These are phyloP conservation scores for Picocystis sp. DNA, from an alignment of 163 green algal genomes.

Conservation along the genomic window DNA sequence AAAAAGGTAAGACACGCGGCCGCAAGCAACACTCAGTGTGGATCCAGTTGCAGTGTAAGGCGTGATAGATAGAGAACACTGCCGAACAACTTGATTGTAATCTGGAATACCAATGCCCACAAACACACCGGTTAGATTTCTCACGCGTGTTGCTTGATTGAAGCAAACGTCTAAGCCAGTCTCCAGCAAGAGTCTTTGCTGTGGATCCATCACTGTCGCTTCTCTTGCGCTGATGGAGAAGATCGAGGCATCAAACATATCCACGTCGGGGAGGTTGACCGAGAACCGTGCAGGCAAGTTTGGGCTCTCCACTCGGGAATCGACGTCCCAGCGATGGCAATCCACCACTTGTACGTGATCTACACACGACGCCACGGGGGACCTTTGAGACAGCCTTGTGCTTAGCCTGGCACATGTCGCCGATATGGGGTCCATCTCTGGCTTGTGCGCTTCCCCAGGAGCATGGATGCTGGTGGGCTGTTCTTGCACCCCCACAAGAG, in stretches of 20 bases:
- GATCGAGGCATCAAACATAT: slow-evolving; percentile 2
- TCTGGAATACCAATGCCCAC: not conserved
- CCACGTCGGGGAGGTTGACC: not conserved
- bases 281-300: too few species aligned
- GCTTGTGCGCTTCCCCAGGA: too few species aligned
- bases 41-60: not conserved
- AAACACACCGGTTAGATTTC: not conserved
- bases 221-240: slow-evolving; percentile 12
- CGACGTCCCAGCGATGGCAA: too few species aligned
- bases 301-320: too few species aligned
- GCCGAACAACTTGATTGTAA: slow-evolving; percentile 6
- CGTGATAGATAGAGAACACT: slow-evolving; percentile 1
- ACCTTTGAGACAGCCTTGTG: too few species aligned
- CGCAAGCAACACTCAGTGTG: not conserved
- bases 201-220: slow-evolving; percentile 32
- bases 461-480: too few species aligned
- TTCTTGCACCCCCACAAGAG: too few species aligned
- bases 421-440: too few species aligned
- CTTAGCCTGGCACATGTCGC: too few species aligned
- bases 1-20: not conserved
- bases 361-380: too few species aligned
- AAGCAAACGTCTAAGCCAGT: not conserved
- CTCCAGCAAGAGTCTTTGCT: slow-evolving; percentile 43
- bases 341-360: too few species aligned
- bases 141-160: too few species aligned